Conservation (phyloP, 805 yeast species). For the Maudiozyma turicensis region DNA sequence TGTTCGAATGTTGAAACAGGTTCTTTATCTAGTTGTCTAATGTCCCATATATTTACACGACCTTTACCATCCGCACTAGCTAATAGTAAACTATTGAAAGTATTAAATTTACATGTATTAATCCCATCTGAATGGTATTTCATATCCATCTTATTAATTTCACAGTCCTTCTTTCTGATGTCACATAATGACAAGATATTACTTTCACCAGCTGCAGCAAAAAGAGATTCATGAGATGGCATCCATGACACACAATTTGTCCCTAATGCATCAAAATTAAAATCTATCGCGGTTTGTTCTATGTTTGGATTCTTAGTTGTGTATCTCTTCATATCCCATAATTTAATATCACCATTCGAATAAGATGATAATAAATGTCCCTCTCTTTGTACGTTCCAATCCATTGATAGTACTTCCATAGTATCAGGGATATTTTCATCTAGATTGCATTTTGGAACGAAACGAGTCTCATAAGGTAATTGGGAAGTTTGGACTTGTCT, state of each 20-base stretch:
- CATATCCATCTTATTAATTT: slow-evolving; percentile 1
- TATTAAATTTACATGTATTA: slow-evolving; percentile 53
- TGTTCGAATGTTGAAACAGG: slow-evolving; percentile 27
- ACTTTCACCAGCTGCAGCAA: slow-evolving; percentile 62
- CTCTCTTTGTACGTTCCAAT: slow-evolving; percentile 61
- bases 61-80: slow-evolving; percentile 64
- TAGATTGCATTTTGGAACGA: slow-evolving; percentile 8
- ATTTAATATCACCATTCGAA: slow-evolving; percentile 49
- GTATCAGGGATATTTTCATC: slow-evolving; percentile 10
- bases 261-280: slow-evolving; percentile 34
- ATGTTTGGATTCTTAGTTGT: slow-evolving; percentile 20
- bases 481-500: slow-evolving; percentile 8
- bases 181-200: slow-evolving; percentile 45
- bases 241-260: slow-evolving; percentile 69
- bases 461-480: slow-evolving; percentile 13
- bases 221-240: slow-evolving; percentile 47
- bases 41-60: slow-evolving; percentile 50
- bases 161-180: slow-evolving; percentile 30
- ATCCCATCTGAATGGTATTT: slow-evolving; percentile 29
- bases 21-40: slow-evolving; percentile 34
- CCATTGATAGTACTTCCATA: slow-evolving; percentile 57
- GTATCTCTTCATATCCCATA: slow-evolving; percentile 56
- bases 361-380: slow-evolving; percentile 55
- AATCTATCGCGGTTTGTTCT: slow-evolving; percentile 13
- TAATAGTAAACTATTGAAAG: slow-evolving; percentile 43